Percentiles rank a stretch among this genome's conserved stretches.
phyloP scores from a whole-genome alignment of 805 yeast species.

The Blastobotrys attinorum region DNA sequence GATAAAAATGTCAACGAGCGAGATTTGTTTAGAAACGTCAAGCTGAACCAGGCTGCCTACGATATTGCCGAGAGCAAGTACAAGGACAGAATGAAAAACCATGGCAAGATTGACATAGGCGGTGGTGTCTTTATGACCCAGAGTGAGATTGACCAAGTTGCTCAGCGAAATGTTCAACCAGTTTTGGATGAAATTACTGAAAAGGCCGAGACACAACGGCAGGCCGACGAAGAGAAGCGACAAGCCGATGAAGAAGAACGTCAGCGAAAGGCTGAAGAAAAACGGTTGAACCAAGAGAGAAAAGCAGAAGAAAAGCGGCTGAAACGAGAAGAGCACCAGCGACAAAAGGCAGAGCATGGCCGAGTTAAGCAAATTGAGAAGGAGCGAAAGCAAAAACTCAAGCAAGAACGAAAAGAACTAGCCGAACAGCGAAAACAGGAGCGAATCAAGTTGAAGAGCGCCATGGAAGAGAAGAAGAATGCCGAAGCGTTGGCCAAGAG shows the following conservation, averaged over 20 bases:
- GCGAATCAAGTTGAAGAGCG: slow-evolving; percentile 16
- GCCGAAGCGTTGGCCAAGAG: slow-evolving; percentile 22
- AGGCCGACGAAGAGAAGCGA: slow-evolving; percentile 40
- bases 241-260: slow-evolving; percentile 26
- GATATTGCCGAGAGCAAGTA: slow-evolving; percentile 65
- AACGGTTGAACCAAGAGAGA: slow-evolving; percentile 11
- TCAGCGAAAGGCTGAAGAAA: slow-evolving; percentile 12
- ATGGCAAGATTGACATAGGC: slow-evolving; percentile 66
- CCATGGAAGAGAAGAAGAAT: slow-evolving; percentile 20
- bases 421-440: slow-evolving; percentile 9
- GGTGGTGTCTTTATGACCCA: slow-evolving; percentile 77
- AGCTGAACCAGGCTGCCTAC: slow-evolving; percentile 63
- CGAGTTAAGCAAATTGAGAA: slow-evolving; percentile 13
- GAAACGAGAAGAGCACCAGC: slow-evolving; percentile 18
- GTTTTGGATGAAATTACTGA: slow-evolving; percentile 64
- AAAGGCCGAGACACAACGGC: slow-evolving; percentile 65
- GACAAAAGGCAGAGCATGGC: slow-evolving; percentile 10
- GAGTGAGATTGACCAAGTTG: slow-evolving; percentile 71
- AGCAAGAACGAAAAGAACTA: slow-evolving; percentile 17
- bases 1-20: slow-evolving; percentile 36
- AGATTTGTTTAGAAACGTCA: slow-evolving; percentile 33
- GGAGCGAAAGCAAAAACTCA: slow-evolving; percentile 17
- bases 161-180: slow-evolving; percentile 73
- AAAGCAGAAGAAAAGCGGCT: slow-evolving; percentile 21
- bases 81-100: slow-evolving; percentile 45